phyloP scores from a whole-genome alignment of 305 asterid species.

The Euphrasia arctica region DNA sequence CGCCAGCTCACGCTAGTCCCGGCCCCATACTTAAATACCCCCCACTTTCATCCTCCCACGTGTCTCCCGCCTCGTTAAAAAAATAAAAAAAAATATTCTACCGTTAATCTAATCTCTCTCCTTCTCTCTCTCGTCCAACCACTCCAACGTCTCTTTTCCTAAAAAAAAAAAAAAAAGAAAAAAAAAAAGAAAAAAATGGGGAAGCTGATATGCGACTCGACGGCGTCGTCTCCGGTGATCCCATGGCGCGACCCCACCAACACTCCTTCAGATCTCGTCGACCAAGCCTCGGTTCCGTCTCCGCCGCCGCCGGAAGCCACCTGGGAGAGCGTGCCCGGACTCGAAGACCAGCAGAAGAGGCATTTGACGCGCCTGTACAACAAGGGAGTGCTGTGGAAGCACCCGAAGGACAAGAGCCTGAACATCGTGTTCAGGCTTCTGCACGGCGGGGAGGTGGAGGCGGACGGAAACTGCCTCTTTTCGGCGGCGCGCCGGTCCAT shows the following conservation, averaged over 20 bases:
- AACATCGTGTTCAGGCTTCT: slow-evolving; percentile 56
- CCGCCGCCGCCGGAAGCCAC: slow-evolving; percentile 30
- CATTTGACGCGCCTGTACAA: slow-evolving; percentile 51
- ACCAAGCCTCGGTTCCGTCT: slow-evolving; percentile 30
- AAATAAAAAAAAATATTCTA: slow-evolving; percentile 32
- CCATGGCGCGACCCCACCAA: slow-evolving; percentile 86
- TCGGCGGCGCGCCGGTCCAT: slow-evolving; percentile 75
- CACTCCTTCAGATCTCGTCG: slow-evolving; percentile 51
- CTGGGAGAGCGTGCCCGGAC: slow-evolving; percentile 77
- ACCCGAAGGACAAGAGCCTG: slow-evolving; percentile 51
- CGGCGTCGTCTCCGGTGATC: slow-evolving; percentile 77
- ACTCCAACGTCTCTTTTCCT: slow-evolving; percentile 44
- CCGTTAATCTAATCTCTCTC: slow-evolving; percentile 48
- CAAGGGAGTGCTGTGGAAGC: slow-evolving; percentile 89
- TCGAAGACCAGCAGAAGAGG: slow-evolving; percentile 80
- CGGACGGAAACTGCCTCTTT: slow-evolving; percentile 87
- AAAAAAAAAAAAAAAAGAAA: slow-evolving; percentile 16
- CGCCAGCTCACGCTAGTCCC: slow-evolving; percentile 26
- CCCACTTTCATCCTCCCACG: slow-evolving; percentile 42
- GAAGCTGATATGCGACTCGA: slow-evolving; percentile 79
- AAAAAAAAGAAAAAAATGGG: slow-evolving; percentile 45
- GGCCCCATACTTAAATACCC: slow-evolving; percentile 14
- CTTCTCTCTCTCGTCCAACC: slow-evolving; percentile 30
- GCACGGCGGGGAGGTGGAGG: slow-evolving; percentile 91
- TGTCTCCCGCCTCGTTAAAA: slow-evolving; percentile 43